Evolutionary conservation across 106 monocot genomes (phyloP).

Genomic region (Cymbidium sinense): DNA sequence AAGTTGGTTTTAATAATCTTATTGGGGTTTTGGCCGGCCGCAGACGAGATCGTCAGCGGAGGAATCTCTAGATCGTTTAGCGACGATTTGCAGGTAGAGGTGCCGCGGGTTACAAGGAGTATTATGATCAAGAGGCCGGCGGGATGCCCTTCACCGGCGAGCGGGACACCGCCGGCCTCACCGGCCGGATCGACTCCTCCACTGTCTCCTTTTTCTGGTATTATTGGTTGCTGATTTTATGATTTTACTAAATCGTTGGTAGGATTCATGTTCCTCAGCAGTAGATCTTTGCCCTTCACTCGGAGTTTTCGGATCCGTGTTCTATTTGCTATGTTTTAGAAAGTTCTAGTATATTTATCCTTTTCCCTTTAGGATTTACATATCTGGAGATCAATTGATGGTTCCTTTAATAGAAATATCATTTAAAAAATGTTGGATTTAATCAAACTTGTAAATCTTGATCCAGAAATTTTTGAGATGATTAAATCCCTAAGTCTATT

Average conservation of each 20-base stretch:
- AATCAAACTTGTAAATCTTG: too few species aligned
- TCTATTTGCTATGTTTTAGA: too few species aligned
- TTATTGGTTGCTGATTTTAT: conserved; percentile 8
- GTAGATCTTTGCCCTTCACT: neutral
- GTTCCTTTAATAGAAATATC: too few species aligned
- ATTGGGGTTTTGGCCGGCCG: conserved; percentile 7
- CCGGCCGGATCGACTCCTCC: conserved; percentile 71
- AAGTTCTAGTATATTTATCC: too few species aligned
- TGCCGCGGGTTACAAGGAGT: conserved; percentile 69
- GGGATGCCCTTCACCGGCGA: conserved; percentile 51
- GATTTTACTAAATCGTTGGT: neutral
- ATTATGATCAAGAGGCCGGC: conserved; percentile 92
- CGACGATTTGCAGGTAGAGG: conserved; percentile 23
- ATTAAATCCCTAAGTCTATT: too few species aligned
- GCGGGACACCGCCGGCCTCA: conserved; percentile 58
- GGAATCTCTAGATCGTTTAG: neutral
- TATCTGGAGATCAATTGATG: neutral
- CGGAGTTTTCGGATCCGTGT: too few species aligned
- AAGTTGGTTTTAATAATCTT: neutral
- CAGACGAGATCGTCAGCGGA: conserved; percentile 15
- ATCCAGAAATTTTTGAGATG: too few species aligned
- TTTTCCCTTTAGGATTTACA: neutral
- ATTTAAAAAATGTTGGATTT: too few species aligned
- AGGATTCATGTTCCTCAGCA: neutral
- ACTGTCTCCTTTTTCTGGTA: conserved; percentile 74